Base-by-base conservation (phyloP, 2,329 filamentous ascomycete species). In the Pseudocercospora crystallina region DNA sequence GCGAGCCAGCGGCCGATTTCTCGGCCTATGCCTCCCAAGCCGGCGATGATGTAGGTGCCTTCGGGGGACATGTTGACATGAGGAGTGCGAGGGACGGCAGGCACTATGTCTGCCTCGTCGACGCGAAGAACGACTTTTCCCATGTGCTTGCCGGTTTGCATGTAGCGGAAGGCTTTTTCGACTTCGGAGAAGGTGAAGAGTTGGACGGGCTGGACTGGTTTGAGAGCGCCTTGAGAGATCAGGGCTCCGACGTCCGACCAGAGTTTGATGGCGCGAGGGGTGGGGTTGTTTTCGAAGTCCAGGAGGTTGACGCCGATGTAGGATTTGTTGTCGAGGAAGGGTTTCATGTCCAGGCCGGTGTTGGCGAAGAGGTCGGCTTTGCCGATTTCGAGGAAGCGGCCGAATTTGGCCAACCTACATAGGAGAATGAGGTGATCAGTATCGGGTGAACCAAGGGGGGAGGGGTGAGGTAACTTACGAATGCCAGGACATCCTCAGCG, bases 351-450 rank as follows among this genome's bases (percentile, higher is more conserved):
- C 11, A 65, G 42, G 1, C 45, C 31, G 13, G 43, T 59, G 32
- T 60, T 58, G 7, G 43, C 40, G 3, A 51, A 39, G 3, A 63
- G 48, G 30, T 63, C 58, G 5, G 45, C 47, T 37, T 58, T 59
- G 5, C 58, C 61, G 38, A 65, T 56, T 41, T 67, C 64, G 11
- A 63, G 34, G 63, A 71, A 61, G 11, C 60, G 57, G 2, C 69
- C 69, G 31, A 65, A 66, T 2, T 56, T 47, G 2, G 68, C 67
- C 8, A 68, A 37, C 42, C 53, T n/a, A n/a, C n/a, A n/a, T n/a
- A n/a, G n/a, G n/a, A n/a, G n/a, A n/a, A n/a, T n/a, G n/a, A n/a
- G n/a, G n/a, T n/a, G n/a, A n/a, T n/a, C n/a, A n/a, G n/a, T n/a
- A n/a, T n/a, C n/a, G n/a, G n/a, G n/a, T n/a, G n/a, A n/a, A n/a